phyloP scores from a whole-genome alignment of 768 basidiomycete genomes.

The Xanthoconium purpureum region DNA sequence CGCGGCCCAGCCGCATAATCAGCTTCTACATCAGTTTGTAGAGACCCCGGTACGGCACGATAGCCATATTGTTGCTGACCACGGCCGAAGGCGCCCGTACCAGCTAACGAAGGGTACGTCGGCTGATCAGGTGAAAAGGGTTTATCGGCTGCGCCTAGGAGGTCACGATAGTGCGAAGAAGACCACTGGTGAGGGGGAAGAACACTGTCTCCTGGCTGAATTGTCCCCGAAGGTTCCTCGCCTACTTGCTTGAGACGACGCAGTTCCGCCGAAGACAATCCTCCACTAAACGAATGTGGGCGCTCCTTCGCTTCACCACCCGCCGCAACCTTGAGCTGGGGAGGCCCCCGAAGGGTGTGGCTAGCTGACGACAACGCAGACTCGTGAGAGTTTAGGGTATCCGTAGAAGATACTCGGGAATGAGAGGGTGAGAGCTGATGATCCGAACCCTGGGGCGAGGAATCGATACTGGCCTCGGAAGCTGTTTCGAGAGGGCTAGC shows the following conservation, averaged over 20 bases:
- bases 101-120: constrained; percentile 66
- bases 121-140: constrained; percentile 44
- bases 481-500: constrained; percentile 71
- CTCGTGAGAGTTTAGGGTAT: constrained; percentile 62
- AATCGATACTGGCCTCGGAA: constrained; percentile 68
- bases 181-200: constrained; percentile 49
- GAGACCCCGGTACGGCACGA: constrained; percentile 37
- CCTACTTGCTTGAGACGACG: constrained; percentile 72
- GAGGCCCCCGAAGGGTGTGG: constrained; percentile 54
- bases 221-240: constrained; percentile 35
- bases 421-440: constrained; percentile 66
- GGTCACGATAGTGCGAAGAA: constrained; percentile 49
- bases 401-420: constrained; percentile 81
- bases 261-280: constrained; percentile 68
- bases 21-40: constrained; percentile 29
- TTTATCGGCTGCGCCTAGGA: constrained; percentile 37
- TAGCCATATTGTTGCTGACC: constrained; percentile 54
- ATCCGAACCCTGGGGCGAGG: constrained; percentile 68
- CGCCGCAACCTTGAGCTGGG: constrained; percentile 51
- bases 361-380: constrained; percentile 50
- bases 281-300: constrained; percentile 80
- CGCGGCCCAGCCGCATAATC: constrained; percentile 62
- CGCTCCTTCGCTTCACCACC: constrained; percentile 66
- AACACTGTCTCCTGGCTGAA: constrained; percentile 35
- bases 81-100: constrained; percentile 45